These are phyloP conservation scores for Macadamia integrifolia DNA, from an alignment of 164 flowering plant genomes.

Conservation along the genomic window DNA sequence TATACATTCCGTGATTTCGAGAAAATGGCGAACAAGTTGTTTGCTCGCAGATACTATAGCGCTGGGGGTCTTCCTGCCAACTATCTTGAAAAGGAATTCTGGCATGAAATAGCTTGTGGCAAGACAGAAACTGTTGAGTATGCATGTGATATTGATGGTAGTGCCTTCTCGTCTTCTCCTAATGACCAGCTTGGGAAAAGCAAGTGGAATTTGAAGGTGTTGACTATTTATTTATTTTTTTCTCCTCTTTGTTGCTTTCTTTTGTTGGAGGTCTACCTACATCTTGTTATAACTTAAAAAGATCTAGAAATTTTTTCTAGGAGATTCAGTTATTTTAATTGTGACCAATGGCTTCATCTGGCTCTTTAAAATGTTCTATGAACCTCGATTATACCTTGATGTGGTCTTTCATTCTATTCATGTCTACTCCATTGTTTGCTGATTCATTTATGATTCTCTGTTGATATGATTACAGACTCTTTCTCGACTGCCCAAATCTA, in stretches of 20 bases:
- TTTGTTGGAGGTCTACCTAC: slow-evolving; percentile 1
- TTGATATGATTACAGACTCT: slow-evolving; percentile 54
- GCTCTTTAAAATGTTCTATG: neutral
- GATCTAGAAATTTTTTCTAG: neutral
- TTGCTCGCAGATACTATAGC: slow-evolving; percentile 66
- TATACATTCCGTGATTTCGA: slow-evolving; percentile 71
- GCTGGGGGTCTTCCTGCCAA: slow-evolving; percentile 60
- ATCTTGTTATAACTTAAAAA: neutral
- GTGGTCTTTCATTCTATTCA: neutral
- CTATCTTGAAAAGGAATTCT: slow-evolving; percentile 72
- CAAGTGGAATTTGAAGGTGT: slow-evolving; percentile 78
- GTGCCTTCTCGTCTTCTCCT: slow-evolving; percentile 74
- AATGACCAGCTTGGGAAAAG: slow-evolving; percentile 61
- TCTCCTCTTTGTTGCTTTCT: neutral
- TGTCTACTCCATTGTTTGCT: neutral
- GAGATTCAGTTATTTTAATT: neutral
- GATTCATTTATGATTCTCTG: slow-evolving; percentile 3
- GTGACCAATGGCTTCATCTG: neutral
- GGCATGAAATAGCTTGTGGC: slow-evolving; percentile 73
- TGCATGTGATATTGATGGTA: slow-evolving; percentile 88
- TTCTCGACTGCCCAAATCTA: slow-evolving; percentile 68
- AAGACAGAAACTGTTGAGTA: slow-evolving; percentile 65
- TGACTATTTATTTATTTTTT: slow-evolving; percentile 3
- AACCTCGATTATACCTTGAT: neutral
- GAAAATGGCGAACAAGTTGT: slow-evolving; percentile 79